Base-by-base conservation (phyloP, 306 rosid genomes). In the Castanopsis chinensis region DNA sequence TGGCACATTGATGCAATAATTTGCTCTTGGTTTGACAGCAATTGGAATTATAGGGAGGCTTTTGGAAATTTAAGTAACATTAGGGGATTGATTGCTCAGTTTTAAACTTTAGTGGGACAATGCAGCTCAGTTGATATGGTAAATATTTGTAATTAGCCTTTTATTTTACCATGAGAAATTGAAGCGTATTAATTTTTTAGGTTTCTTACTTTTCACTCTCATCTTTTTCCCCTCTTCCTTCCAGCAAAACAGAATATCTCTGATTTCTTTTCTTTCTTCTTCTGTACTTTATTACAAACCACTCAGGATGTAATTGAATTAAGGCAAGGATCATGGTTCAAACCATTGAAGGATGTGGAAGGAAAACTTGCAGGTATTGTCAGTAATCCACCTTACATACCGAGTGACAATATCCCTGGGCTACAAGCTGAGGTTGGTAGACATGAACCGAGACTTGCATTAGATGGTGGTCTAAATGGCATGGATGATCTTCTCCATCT, bases 301-400 rank as follows among this genome's bases (percentile, higher is more conserved):
- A n/a, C 79, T 56, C 84, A 93, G 96, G 91, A 91, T 76, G 75
- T 76, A n/a, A 72, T 93, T 79, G 89, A 88, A 76, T 0, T 91
- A 65, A 85, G 97, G 85, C 88, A 88, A 85, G 99, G 97, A 75
- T 91, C 98, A 5, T 95, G 97, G 99, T 93, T 91, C 65, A 89
- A 89, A 54, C 98, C 98, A 12, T 79, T 92, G 83, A 85, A 88
- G 77, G 92, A 83, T 55, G 73, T 90, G 84, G 87, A 83, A 80
- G 92, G 97, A 75, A 84, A 82, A 75, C 88, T 95, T 82, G 81
- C 92, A 1, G 97, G 97, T 63, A 80, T 92, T 67, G 86, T 95
- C 27, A 95, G 99, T 77, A 92, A 95, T 81, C 98, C 96, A 54
- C 99, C 98, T 0, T 95, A 95, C 78, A 91, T 95, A 70, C 98